Evolutionary conservation across 257 asterid genomes (phyloP), one percentile per base, ranked within the genome.

Genomic region (Paraleonurus japonicus): DNA sequence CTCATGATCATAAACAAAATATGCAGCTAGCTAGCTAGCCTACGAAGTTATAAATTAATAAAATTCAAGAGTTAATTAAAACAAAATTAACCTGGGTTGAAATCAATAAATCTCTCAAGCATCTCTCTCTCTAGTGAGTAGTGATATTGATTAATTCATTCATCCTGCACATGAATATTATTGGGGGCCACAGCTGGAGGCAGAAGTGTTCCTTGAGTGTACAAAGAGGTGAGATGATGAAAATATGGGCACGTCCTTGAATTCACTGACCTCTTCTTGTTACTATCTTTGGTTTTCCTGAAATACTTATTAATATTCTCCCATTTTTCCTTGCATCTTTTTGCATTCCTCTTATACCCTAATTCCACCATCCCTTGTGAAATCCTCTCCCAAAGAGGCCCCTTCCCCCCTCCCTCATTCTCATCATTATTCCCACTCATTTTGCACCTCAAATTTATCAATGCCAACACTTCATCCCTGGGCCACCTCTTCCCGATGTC

Each of bases 271-370:
- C 97, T 86, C 82, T 84, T 91, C 89, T 89, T 91, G 82, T 77
- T 87, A 76, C 77, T 80, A 39, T 91, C 93, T 61, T 86, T 91
- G 0, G 92, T 89, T 80, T 89, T 91, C 77, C 95, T 87, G 71
- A 87, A 89, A 70, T 91, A 89, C 61, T 91, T 91, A 78, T 91
- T 91, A 51, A 91, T 91, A 70, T 91, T 91, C 78, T 91, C 97
- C 97, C 96, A 91, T 78, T 91, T 91, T 86, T 91, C 96, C 30
- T 91, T 91, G 82, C 96, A 91, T 75, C 96, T 83, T 63, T 87
- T 91, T 35, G 90, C 85, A 75, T 81, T 91, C 51, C 97, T 89
- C 9, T 75, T 80, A 86, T 86, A 89, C 0, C 96, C 97, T 79
- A 87, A 24, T 53, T 89, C 90, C 76, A 39, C 41, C 96, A 91